These are phyloP conservation scores for Albatrellus ellisii DNA, from an alignment of 768 basidiomycete species.

Conservation along the genomic window DNA sequence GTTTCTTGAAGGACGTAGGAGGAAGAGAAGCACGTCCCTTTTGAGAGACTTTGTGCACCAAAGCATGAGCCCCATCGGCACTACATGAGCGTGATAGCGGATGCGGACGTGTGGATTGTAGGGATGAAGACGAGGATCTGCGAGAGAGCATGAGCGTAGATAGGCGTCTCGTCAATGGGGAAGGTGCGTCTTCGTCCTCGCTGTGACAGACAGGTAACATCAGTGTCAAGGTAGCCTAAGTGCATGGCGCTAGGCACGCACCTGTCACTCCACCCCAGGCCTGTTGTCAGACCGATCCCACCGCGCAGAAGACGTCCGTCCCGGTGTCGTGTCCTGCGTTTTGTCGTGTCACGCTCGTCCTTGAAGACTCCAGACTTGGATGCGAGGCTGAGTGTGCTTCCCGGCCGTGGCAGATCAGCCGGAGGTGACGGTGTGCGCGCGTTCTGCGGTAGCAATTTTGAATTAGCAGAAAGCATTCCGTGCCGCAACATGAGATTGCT, in stretches of 20 bases:
- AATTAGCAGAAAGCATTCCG: slow-evolving; percentile 26
- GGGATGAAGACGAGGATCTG: slow-evolving; percentile 11
- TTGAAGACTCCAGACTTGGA: slow-evolving; percentile 24
- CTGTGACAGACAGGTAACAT: slow-evolving; percentile 12
- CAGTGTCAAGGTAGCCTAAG: not conserved
- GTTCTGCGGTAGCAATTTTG: slow-evolving; percentile 23
- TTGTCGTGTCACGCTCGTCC: slow-evolving; percentile 24
- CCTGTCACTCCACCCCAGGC: slow-evolving; percentile 31
- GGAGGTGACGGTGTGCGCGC: slow-evolving; percentile 8
- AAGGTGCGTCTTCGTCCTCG: slow-evolving; percentile 30
- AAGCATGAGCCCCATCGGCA: not conserved
- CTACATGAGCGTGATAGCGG: slow-evolving; percentile 17
- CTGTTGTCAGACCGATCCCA: slow-evolving; percentile 28
- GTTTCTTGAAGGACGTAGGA: slow-evolving; percentile 10
- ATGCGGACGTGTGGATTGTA: slow-evolving; percentile 9
- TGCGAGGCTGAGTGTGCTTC: slow-evolving; percentile 16
- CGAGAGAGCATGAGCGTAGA: slow-evolving; percentile 17
- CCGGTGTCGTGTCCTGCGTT: slow-evolving; percentile 23
- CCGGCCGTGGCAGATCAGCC: slow-evolving; percentile 14
- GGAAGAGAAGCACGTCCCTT: slow-evolving; percentile 7
- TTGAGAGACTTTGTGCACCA: slow-evolving; percentile 1
- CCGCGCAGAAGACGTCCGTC: slow-evolving; percentile 25
- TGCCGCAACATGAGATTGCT: slow-evolving; percentile 27
- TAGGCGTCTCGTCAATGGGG: slow-evolving; percentile 23
- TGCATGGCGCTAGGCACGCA: slow-evolving; percentile 6